Evolutionary conservation across 2,329 filamentous ascomycete species (phyloP), one percentile per base, ranked within the genome.

Genomic region (Incumbomyces delicatus): DNA sequence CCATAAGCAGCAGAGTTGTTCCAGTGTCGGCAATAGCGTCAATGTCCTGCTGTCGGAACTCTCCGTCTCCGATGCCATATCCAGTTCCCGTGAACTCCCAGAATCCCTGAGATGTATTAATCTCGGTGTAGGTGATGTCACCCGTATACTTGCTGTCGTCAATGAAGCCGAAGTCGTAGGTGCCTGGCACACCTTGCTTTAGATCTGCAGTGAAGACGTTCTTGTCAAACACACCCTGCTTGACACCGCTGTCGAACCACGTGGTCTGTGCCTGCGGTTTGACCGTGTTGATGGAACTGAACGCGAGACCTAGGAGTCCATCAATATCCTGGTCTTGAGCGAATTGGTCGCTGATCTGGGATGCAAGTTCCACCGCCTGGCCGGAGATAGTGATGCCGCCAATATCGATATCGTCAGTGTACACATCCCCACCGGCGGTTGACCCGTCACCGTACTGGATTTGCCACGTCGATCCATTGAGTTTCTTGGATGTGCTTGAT

Each of bases 11-110:
- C 27, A 86, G 76, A 1, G 80, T 81, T 47, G 82, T 85, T 45
- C 82, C 83, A 2, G 82, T 86, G 66, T 86, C 82, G 57, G 78
- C 77, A 61, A 86, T 84, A 54, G 71, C 74, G 35, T 61, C 54
- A 61, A 78, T 72, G 50, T 64, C 58, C 39, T 61, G 46, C 32
- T 61, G 57, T 47, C 67, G 65, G 62, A 65, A 53, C 20, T 57
- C 42, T 14, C 60, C 59, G 49, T 61, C 61, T 44, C 77, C 80
- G 44, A 82, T 59, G 33, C 66, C 66, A 64, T 79, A 82, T 16
- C 74, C 77, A 18, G 68, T 66, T 11, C 45, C 36, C 16, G 66
- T 72, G 61, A 85, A 75, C 48, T 73, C 64, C 81, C 81, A 85
- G 68, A 75, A 83, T 3, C 78, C 76, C 49, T 83, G 71, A 17